phyloP scores from a whole-genome alignment of 148 eudicot genomes.

The Arbutus unedo region DNA sequence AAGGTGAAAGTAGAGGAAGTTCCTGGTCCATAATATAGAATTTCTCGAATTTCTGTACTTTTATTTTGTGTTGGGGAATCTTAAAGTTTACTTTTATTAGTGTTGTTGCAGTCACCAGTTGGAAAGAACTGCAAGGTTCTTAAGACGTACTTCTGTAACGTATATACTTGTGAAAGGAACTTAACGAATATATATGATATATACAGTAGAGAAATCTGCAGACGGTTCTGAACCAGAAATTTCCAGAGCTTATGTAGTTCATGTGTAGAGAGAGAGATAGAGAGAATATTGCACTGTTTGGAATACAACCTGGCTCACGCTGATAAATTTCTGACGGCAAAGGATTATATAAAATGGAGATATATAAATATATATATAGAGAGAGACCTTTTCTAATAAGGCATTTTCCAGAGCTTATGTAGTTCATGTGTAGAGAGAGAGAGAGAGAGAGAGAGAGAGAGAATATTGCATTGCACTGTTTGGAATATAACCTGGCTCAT shows the following conservation, averaged over 20 bases:
- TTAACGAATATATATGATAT: background rate
- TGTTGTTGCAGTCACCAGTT: background rate
- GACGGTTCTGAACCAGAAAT: background rate
- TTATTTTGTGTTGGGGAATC: background rate
- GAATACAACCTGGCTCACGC: background rate
- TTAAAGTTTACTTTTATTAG: background rate
- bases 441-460: background rate
- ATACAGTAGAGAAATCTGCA: background rate
- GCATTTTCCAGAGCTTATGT: background rate
- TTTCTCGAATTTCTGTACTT: too few species aligned
- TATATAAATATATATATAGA: too few species aligned
- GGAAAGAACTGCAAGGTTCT: constrained; percentile 3
- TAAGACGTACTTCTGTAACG: background rate
- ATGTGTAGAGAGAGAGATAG: background rate
- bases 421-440: background rate
- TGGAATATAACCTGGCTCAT: background rate
- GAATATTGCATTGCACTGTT: background rate
- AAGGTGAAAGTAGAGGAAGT: too few species aligned
- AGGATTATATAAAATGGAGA: background rate
- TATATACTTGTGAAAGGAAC: background rate
- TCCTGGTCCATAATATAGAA: too few species aligned
- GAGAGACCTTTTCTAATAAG: too few species aligned
- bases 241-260: background rate
- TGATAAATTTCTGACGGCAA: background rate
- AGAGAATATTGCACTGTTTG: background rate